Evolutionary conservation across 192 early-diverging fungal species (phyloP).

Genomic region (Glomus cerebriforme): DNA sequence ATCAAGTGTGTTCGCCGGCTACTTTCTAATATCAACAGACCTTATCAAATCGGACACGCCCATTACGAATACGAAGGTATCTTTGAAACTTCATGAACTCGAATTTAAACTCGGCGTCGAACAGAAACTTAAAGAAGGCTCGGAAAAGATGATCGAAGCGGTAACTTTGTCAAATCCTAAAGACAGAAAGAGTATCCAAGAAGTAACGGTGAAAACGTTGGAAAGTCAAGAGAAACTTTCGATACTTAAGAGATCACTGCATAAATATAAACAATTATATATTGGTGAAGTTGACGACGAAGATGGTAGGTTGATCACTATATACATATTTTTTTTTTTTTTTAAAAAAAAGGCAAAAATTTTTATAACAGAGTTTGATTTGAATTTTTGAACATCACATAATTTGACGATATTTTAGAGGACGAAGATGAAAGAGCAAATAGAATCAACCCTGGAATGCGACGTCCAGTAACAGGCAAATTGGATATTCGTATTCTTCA

Average conservation of each 20-base stretch:
- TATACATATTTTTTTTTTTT: background rate
- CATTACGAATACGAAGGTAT: constrained; percentile 70
- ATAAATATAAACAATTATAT: constrained; percentile 86
- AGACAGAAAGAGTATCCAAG: constrained; percentile 57
- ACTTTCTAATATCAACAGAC: constrained; percentile 55
- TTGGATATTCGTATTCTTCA: constrained; percentile 66
- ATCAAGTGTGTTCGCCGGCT: background rate
- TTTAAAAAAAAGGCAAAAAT: too few species aligned
- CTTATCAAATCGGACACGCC: constrained; percentile 69
- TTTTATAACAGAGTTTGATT: too few species aligned
- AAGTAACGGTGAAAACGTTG: constrained; percentile 55
- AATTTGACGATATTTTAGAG: background rate
- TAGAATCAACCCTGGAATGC: constrained; percentile 60
- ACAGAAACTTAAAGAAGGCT: constrained; percentile 86
- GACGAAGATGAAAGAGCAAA: constrained; percentile 50
- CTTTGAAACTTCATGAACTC: constrained; percentile 83
- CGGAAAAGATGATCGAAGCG: constrained; percentile 64
- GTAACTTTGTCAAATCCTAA: constrained; percentile 52
- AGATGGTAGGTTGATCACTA: constrained; percentile 48
- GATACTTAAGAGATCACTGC: constrained; percentile 70
- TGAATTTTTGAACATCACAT: too few species aligned
- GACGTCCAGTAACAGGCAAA: constrained; percentile 73
- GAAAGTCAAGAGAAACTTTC: constrained; percentile 79
- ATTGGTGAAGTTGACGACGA: constrained; percentile 77
- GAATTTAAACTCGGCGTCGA: constrained; percentile 93